Evolutionary conservation across 2,329 filamentous ascomycete genomes (phyloP), one percentile per base, ranked within the genome.

Genomic region (Ciborinia camelliae): DNA sequence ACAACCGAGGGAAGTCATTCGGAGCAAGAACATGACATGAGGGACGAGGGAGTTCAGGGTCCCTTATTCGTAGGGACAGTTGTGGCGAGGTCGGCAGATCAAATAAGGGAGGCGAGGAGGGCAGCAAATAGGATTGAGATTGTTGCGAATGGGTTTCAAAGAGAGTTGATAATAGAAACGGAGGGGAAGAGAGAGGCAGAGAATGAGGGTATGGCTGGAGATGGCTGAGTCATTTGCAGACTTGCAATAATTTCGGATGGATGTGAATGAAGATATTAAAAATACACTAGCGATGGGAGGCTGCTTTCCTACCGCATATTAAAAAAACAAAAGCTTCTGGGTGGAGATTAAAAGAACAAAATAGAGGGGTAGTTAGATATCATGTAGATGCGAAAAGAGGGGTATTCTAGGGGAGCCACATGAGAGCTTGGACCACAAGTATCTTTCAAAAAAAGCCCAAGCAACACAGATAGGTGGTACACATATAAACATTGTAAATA

Each of bases 1-100:
- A 68, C 51, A 8, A 70, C 68, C 14, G 67, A 68, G 15, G 55
- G 41, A n/a, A 59, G 47, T 14, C 62, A 55, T 28, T 51, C 57
- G 23, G 43, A 39, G 28, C 66, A 62, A 14, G 68, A 55, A 12
- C 58, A 55, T 41, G 65, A 62, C 41, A 60, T 66, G 26, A 62
- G 23, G 60, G 62, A 62, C 43, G 53, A 66, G 64, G 62, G n/a
- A 59, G 35, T 43, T 28, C 57, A 52, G 30, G 62, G 74, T 6
- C 85, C 85, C 14, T 76, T 84, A 73, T 78, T 88, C 15, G 76
- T 87, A 35, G 79, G 80, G 26, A 75, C 86, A 12, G 82, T 87
- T 0, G 80, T 86, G 4, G 83, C 84, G 1, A 77, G 78, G 6
- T 77, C 77, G 3, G 75, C 80, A 0, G 79, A 82, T 47, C 79